Conservation (phyloP, 352 stramenopile species). For the Thraustochytrium striatum region DNA sequence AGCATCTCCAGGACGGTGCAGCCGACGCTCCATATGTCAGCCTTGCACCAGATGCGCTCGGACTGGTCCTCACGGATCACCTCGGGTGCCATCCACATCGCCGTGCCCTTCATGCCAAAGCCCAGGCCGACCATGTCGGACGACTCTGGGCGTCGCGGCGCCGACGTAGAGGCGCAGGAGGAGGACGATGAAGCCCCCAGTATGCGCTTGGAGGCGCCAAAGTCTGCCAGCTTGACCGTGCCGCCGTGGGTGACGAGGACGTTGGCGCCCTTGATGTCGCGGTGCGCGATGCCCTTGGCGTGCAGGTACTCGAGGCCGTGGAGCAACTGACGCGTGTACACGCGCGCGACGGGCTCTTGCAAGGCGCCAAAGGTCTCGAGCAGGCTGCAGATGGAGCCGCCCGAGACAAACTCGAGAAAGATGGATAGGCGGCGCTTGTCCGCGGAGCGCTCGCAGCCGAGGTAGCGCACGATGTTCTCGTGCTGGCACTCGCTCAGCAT, state of each 20-base stretch:
- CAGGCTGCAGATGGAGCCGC: constrained; percentile 71
- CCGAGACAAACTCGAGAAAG: constrained; percentile 75
- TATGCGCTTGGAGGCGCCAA: constrained; percentile 68
- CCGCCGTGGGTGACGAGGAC: constrained; percentile 75
- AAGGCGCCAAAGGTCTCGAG: constrained; percentile 73
- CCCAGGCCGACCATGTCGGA: neutral
- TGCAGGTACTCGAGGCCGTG: constrained; percentile 76
- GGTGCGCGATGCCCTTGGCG: constrained; percentile 73
- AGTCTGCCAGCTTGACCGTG: constrained; percentile 79
- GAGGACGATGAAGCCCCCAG: constrained; percentile 12
- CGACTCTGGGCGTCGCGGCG: neutral
- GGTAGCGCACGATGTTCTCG: constrained; percentile 63
- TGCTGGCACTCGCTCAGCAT: constrained; percentile 74
- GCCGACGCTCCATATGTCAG: constrained; percentile 82
- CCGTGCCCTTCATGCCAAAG: constrained; percentile 56
- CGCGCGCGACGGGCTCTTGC: constrained; percentile 65
- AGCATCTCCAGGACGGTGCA: constrained; percentile 81
- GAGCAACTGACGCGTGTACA: constrained; percentile 76
- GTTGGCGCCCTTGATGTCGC: constrained; percentile 74
- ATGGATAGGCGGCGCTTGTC: constrained; percentile 60
- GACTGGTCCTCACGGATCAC: constrained; percentile 74
- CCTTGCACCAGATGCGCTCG: constrained; percentile 71
- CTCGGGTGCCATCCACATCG: constrained; percentile 87
- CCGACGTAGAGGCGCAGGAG: constrained; percentile 19
- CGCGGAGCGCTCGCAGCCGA: constrained; percentile 56